Percentiles rank a stretch among this genome's conserved stretches.
These are phyloP conservation scores for Chlamydomonas applanata DNA, from an alignment of 139 green algal species.

Conservation along the genomic window DNA sequence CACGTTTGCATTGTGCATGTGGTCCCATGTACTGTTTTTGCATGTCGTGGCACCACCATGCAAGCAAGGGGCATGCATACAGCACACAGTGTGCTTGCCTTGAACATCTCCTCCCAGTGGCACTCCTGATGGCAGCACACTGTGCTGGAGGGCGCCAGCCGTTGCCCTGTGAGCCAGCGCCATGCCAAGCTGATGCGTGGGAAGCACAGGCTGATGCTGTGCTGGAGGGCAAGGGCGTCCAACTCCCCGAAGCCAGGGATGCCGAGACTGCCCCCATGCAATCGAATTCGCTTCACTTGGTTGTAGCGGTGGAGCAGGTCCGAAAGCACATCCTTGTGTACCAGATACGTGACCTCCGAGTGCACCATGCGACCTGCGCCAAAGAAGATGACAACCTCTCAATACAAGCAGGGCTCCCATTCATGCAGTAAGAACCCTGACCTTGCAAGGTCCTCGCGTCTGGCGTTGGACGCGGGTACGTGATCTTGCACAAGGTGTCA, in stretches of 20 bases:
- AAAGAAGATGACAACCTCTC: no score
- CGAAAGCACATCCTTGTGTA: constrained; percentile 11
- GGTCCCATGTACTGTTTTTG: no score
- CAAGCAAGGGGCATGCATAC: not conserved
- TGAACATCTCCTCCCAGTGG: constrained; percentile 14
- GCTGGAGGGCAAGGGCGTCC: not conserved
- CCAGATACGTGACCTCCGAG: not conserved
- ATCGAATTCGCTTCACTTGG: constrained; percentile 2
- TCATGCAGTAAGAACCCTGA: no score
- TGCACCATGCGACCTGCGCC: no score
- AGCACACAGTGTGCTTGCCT: not conserved
- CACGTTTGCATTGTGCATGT: no score
- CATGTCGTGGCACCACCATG: no score
- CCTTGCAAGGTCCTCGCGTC: no score
- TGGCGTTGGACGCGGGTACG: no score
- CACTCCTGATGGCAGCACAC: constrained; percentile 13
- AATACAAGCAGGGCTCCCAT: no score
- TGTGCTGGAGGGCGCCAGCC: not conserved
- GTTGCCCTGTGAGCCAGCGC: not conserved
- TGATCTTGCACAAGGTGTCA: no score
- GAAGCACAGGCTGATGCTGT: not conserved
- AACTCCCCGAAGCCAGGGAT: not conserved
- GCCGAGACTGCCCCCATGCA: not conserved
- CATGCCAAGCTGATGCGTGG: not conserved
- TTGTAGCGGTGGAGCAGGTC: constrained; percentile 11